A percentile compares a stretch with the other conserved stretches of the same genome.
Evolutionary conservation across 31 red algal species (phyloP).

Genomic region (Pterothamnion heteromorphum): DNA sequence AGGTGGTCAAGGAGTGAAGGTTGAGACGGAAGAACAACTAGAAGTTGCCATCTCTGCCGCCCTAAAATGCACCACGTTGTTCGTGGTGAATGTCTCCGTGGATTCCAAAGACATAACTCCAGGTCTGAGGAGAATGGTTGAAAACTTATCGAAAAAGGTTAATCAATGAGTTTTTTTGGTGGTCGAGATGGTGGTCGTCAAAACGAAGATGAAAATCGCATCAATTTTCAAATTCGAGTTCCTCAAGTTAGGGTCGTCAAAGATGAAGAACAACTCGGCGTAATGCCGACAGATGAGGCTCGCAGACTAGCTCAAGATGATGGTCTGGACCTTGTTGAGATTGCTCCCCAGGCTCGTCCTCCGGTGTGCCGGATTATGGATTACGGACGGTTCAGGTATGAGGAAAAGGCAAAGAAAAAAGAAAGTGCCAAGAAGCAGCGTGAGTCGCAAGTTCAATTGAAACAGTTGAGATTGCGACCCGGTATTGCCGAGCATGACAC

Average conservation of each 20-base stretch:
- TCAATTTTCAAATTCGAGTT: background rate
- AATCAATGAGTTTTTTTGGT: no score
- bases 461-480: background rate
- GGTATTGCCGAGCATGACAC: background rate
- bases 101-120: no score
- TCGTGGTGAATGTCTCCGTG: no score
- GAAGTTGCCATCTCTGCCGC: no score
- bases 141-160: no score
- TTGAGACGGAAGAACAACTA: no score
- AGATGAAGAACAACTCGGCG: background rate
- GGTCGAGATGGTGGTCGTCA: no score
- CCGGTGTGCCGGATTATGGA: conserved; percentile 7
- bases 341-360: background rate
- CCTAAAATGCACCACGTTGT: no score
- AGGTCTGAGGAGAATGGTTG: no score
- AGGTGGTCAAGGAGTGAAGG: no score
- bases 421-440: background rate
- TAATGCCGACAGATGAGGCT: background rate
- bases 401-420: background rate
- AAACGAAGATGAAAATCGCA: no score
- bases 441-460: background rate
- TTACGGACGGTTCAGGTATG: background rate
- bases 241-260: background rate
- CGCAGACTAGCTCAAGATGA: background rate
- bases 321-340: background rate